Evolutionary conservation across 2,329 filamentous ascomycete species (phyloP), one percentile per base, ranked within the genome.

Genomic region (Drechslerella coelobrocha): DNA sequence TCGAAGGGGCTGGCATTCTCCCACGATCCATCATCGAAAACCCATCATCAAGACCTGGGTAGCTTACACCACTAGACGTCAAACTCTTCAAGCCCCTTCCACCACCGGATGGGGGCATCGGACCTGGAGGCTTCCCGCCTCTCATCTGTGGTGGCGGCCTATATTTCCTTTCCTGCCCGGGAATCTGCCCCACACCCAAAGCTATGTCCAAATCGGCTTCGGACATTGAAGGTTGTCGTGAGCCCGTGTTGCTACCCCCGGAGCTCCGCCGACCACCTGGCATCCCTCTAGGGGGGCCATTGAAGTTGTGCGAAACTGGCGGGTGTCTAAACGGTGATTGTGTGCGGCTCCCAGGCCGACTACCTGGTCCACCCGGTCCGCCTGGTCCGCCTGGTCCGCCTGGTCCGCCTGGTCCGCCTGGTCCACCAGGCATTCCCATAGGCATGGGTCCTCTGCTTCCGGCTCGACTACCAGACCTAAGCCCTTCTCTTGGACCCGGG

Each of bases 201-300:
- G 66, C 66, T 14, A 71, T 63, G 51, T 71, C 66, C 47, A 71
- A n/a, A 48, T 71, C 66, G 1, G 59, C 59, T 31, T 71, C 66
- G 1, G 59, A 63, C 59, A 71, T 59, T 14, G 66, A 71, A 1
- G 66, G 66, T 17, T 59, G 45, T 37, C 66, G 51, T 19, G 43
- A 51, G 7, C 47, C 45, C 12, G 47, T 41, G 19, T 59, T 63
- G n/a, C 66, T 71, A 2, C 59, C 54, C 1, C 54, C 54, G 0
- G 66, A 71, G 23, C 59, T 63, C 14, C 66, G 23, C 21, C 66
- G 47, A 19, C 59, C 51, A 19, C 59, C 66, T 4, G 66, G 66
- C 19, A 19, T 24, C 14, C 59, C 57, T n/a, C 65, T 43, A 2
- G 66, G 66, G n/a, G 66, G 66, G 6, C 52, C 39, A 24, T 61